Conservation (phyloP, 352 stramenopile species). For the Phytophthora uliginosa region DNA sequence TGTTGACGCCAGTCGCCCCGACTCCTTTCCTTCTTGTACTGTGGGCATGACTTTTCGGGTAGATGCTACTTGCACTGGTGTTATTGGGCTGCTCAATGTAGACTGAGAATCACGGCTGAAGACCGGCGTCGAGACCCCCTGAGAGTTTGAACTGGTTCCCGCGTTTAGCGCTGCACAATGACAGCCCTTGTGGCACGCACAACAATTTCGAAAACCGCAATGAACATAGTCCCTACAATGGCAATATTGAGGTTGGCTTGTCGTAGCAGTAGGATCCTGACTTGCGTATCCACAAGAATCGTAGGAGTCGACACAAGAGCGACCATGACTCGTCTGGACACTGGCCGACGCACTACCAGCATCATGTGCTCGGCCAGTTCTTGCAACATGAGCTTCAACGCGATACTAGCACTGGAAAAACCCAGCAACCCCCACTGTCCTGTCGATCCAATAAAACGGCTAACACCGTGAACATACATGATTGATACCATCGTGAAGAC, state of each 20-base stretch:
- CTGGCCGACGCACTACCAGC: conserved; percentile 5
- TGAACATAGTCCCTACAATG: conserved; percentile 23
- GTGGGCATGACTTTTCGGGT: neutral
- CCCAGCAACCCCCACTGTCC: conserved; percentile 15
- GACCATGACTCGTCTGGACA: conserved; percentile 26
- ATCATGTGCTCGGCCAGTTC: conserved; percentile 24
- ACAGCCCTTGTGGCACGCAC: conserved; percentile 30
- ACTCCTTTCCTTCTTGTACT: neutral
- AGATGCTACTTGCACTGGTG: neutral
- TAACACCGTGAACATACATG: conserved; percentile 24
- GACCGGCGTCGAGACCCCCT: conserved; percentile 1
- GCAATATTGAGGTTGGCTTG: conserved; percentile 28
- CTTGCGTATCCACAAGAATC: conserved; percentile 53
- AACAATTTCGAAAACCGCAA: conserved; percentile 35
- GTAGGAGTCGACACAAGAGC: conserved; percentile 38
- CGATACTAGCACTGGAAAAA: conserved; percentile 18
- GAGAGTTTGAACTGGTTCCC: neutral
- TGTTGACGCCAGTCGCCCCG: neutral
- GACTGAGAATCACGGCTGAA: neutral
- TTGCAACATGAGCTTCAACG: conserved; percentile 31
- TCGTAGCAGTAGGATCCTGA: conserved; percentile 45
- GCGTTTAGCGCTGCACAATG: conserved; percentile 18
- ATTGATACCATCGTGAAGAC: conserved; percentile 19
- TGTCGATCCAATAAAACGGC: conserved; percentile 4
- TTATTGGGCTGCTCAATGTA: neutral